Percentiles rank a stretch among this genome's conserved stretches.
These are phyloP conservation scores for Kwoniella sp. DNA, from an alignment of 768 basidiomycete genomes.

Conservation along the genomic window DNA sequence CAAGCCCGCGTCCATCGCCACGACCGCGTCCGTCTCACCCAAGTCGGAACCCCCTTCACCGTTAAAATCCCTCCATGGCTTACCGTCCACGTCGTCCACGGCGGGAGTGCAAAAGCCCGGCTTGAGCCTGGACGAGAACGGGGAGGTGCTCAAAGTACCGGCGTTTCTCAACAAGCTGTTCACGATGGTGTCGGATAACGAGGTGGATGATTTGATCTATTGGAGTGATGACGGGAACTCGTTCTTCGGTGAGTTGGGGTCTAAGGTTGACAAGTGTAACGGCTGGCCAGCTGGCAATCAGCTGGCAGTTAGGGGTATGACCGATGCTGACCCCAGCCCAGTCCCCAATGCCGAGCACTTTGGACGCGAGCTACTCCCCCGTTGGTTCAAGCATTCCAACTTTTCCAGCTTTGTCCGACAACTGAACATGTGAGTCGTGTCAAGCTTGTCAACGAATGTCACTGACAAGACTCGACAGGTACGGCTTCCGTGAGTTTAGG, in stretches of 20 bases:
- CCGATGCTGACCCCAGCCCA: constrained; percentile 42
- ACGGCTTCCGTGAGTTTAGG: constrained; percentile 62
- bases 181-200: constrained; percentile 87
- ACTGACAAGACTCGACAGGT: constrained; percentile 15
- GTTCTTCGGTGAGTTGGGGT: constrained; percentile 69
- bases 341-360: constrained; percentile 89
- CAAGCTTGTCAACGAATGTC: background rate
- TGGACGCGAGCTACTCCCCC: constrained; percentile 62
- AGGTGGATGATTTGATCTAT: constrained; percentile 75
- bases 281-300: too few relatives aligned
- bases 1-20: constrained; percentile 17
- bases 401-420: constrained; percentile 51
- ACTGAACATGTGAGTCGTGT: constrained; percentile 41
- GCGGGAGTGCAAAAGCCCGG: constrained; percentile 25
- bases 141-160: constrained; percentile 56
- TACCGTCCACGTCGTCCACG: background rate
- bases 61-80: constrained; percentile 3
- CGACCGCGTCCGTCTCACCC: constrained; percentile 2
- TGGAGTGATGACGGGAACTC: constrained; percentile 90
- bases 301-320: background rate
- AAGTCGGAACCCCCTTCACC: constrained; percentile 20
- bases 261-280: too few relatives aligned
- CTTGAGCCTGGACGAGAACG: constrained; percentile 41
- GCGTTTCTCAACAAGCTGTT: constrained; percentile 87
- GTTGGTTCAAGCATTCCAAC: constrained; percentile 52